phyloP scores from a whole-genome alignment of 129 eudicot genomes.

The Flaveria sonorensis region DNA sequence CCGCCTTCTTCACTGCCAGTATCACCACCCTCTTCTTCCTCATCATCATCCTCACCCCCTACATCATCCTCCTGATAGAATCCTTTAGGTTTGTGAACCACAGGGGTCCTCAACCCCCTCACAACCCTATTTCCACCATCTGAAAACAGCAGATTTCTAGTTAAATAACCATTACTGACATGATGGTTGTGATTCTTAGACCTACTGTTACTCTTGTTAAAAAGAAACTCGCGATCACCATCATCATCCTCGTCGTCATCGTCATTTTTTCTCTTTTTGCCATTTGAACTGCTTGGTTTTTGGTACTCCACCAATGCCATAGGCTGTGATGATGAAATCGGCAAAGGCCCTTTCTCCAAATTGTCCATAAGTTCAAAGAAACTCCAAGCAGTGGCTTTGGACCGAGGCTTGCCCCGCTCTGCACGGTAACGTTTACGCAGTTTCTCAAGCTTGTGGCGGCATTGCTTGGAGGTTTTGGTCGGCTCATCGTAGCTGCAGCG shows the following conservation, averaged over 20 bases:
- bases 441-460: constrained; percentile 96
- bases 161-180: constrained; percentile 28
- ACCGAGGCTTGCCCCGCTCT: constrained; percentile 56
- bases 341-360: constrained; percentile 75
- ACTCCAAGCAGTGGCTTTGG: constrained; percentile 59
- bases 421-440: constrained; percentile 85
- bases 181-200: constrained; percentile 44
- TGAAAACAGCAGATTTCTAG: constrained; percentile 26
- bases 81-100: constrained; percentile 38
- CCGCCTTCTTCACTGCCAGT: constrained; percentile 36
- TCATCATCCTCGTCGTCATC: constrained; percentile 27
- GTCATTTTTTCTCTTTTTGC: constrained; percentile 30
- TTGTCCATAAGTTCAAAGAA: constrained; percentile 70
- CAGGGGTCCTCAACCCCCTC: constrained; percentile 38
- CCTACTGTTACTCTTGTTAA: constrained; percentile 45
- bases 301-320: constrained; percentile 33
- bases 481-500: constrained; percentile 67
- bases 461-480: constrained; percentile 83
- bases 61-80: constrained; percentile 33
- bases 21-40: constrained; percentile 29
- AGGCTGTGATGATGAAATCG: constrained; percentile 53
- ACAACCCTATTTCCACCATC: constrained; percentile 37
- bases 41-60: constrained; percentile 39
- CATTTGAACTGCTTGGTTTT: constrained; percentile 24
- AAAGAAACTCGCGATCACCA: constrained; percentile 36